Evolutionary conservation across 2,329 filamentous ascomycete genomes (phyloP), one percentile per base, ranked within the genome.

Genomic region (Aspergillus ochraceoroseus): DNA sequence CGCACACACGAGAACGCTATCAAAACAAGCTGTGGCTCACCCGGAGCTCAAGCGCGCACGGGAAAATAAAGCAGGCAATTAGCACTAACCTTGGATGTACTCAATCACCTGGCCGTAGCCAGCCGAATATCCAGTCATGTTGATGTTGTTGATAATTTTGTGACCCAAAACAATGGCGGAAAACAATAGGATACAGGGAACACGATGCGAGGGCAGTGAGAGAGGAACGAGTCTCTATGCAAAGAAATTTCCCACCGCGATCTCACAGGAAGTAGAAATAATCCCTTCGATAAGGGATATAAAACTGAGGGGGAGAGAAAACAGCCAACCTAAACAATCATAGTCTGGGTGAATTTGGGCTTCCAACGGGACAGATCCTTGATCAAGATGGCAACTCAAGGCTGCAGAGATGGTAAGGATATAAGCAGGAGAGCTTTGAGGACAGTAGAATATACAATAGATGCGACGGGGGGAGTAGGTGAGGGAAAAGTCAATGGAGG

Each of bases 51-150:
- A 27, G n/a, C n/a, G n/a, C n/a, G n/a, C 11, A 23, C 6, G 12
- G 13, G 4, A 26, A 22, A 20, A 32, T 32, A 4, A 46, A 26
- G 42, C 32, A 41, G n/a, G 15, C 43, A 38, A 71, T 79, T 58
- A 17, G 17, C 13, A 35, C 38, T 8, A 75, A 94, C 88, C 86
- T 73, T 88, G 85, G 58, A 95, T 94, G 68, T 95, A 95, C 73
- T 95, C 89, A 62, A 95, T 89, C 56, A 95, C 81, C 71, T 94
- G 87, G 48, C 87, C 88, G 70, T 86, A 79, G 67, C 80, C 85
- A 63, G 76, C 70, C 34, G 71, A 70, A 56, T 70, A 67, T 55
- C 62, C 66, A 56, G 65, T 67, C 63, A 68, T 68, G 53, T 66
- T 78, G 60, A 46, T 53, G 43, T 39, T 31, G 30, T 8, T 14